Conservation (phyloP, 768 basidiomycete genomes). For the Russula vinacea region DNA sequence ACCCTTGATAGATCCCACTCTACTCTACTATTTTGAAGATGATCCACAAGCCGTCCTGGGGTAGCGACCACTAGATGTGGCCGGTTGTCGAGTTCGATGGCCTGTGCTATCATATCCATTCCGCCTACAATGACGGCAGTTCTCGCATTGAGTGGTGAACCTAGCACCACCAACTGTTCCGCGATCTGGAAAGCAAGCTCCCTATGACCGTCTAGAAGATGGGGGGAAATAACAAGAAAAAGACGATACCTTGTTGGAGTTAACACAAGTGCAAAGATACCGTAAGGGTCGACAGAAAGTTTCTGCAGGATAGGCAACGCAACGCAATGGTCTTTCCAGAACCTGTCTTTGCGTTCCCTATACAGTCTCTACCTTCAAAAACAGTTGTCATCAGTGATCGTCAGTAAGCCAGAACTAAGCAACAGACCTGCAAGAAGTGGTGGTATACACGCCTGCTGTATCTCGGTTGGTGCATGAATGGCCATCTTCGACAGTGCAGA, state of each 20-base stretch:
- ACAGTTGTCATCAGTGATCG: constrained; percentile 26
- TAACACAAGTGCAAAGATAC: constrained; percentile 87
- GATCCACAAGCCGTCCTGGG: constrained; percentile 91
- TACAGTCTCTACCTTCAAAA: constrained; percentile 81
- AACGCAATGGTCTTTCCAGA: constrained; percentile 98
- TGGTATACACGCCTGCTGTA: constrained; percentile 89
- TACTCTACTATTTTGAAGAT: constrained; percentile 68
- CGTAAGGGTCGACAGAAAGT: constrained; percentile 86
- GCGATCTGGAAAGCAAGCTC: constrained; percentile 97
- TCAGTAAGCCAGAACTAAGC: background rate
- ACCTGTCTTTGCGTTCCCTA: constrained; percentile 97
- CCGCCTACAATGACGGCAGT: constrained; percentile 93
- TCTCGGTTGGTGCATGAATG: constrained; percentile 77
- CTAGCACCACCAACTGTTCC: constrained; percentile 92
- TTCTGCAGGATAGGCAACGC: constrained; percentile 92
- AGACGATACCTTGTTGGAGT: constrained; percentile 85
- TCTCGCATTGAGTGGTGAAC: constrained; percentile 71
- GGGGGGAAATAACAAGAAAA: background rate
- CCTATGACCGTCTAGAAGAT: constrained; percentile 42
- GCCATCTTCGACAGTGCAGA: constrained; percentile 75
- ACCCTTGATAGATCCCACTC: constrained; percentile 85
- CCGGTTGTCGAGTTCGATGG: constrained; percentile 75
- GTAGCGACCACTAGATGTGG: constrained; percentile 96
- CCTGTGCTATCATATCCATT: constrained; percentile 97
- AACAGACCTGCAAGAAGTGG: constrained; percentile 71